Conservation (phyloP, 2,329 filamentous ascomycete genomes). For the Helminthosporium solani region DNA sequence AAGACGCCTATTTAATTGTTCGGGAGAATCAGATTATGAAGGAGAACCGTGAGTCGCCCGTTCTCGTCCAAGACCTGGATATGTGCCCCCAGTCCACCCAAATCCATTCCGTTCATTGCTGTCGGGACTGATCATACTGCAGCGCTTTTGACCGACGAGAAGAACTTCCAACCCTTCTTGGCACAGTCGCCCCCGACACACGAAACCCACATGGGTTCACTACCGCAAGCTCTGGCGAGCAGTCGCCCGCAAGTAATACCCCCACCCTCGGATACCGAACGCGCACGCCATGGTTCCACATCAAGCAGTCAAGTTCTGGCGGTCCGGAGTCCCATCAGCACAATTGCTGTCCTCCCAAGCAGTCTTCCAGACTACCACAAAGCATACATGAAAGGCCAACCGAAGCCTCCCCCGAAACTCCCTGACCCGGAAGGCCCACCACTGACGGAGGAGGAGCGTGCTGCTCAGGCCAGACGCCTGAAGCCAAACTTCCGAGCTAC, state of each 20-base stretch:
- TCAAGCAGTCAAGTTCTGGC: conserved; percentile 42
- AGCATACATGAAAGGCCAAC: conserved; percentile 76
- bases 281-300: conserved; percentile 48
- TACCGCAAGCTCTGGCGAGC: conserved; percentile 37
- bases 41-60: conserved; percentile 71
- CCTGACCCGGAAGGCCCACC: conserved; percentile 41
- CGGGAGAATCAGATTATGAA: conserved; percentile 98
- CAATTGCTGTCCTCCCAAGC: conserved; percentile 87
- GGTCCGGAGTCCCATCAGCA: conserved; percentile 59
- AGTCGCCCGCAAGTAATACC: conserved; percentile 37
- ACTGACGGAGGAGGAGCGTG: conserved; percentile 64
- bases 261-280: conserved; percentile 37
- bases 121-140: conserved; percentile 3
- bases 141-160: conserved; percentile 58
- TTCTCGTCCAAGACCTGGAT: conserved; percentile 3
- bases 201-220: conserved; percentile 39
- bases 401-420: conserved; percentile 30
- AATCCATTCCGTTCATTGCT: conserved; percentile 4
- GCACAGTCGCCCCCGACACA: conserved; percentile 58
- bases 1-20: conserved; percentile 97
- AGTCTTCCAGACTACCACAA: conserved; percentile 89
- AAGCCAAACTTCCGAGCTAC: conserved; percentile 81
- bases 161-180: conserved; percentile 56
- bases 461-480: conserved; percentile 75
- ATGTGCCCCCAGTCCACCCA: conserved; percentile 6